These are phyloP conservation scores for Dothistroma pini DNA, from an alignment of 2,329 filamentous ascomycete genomes.

Conservation along the genomic window DNA sequence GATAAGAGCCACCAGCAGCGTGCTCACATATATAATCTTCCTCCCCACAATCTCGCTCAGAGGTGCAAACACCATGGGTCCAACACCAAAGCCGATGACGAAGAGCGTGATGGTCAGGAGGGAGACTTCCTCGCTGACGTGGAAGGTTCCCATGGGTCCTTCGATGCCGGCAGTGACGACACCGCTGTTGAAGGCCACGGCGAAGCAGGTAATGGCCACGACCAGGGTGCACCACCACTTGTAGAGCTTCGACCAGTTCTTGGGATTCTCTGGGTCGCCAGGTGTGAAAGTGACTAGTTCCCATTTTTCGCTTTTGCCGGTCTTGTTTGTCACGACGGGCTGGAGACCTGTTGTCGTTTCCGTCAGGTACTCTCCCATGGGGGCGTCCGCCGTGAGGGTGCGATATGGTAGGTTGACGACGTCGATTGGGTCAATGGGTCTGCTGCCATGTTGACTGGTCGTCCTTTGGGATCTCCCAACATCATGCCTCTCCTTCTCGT, in stretches of 20 bases:
- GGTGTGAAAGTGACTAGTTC: slow-evolving; percentile 68
- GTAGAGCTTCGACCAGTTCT: slow-evolving; percentile 30
- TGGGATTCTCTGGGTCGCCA: slow-evolving; percentile 39
- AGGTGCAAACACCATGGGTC: slow-evolving; percentile 46
- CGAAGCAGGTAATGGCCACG: slow-evolving; percentile 58
- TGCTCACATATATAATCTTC: slow-evolving; percentile 49
- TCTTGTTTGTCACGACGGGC: slow-evolving; percentile 25
- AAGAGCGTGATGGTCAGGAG: slow-evolving; percentile 58
- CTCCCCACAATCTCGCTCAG: slow-evolving; percentile 58
- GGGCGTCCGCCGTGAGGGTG: slow-evolving; percentile 21
- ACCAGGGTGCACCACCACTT: slow-evolving; percentile 63
- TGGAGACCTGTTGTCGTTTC: slow-evolving; percentile 27
- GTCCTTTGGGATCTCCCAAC: slow-evolving; percentile 1
- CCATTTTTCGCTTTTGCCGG: slow-evolving; percentile 41
- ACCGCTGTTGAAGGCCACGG: slow-evolving; percentile 55
- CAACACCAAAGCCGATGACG: slow-evolving; percentile 32
- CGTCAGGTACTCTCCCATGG: slow-evolving; percentile 29
- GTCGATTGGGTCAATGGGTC: slow-evolving; percentile 6
- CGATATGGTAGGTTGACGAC: slow-evolving; percentile 25
- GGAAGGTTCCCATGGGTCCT: slow-evolving; percentile 61
- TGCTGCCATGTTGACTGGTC: background rate
- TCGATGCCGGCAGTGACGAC: slow-evolving; percentile 74
- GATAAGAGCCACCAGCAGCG: slow-evolving; percentile 50
- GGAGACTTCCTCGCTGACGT: slow-evolving; percentile 67
- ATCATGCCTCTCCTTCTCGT: slow-evolving; percentile 9